These are phyloP conservation scores for Rhodotorula babjevae DNA, from an alignment of 768 basidiomycete species.

Conservation along the genomic window DNA sequence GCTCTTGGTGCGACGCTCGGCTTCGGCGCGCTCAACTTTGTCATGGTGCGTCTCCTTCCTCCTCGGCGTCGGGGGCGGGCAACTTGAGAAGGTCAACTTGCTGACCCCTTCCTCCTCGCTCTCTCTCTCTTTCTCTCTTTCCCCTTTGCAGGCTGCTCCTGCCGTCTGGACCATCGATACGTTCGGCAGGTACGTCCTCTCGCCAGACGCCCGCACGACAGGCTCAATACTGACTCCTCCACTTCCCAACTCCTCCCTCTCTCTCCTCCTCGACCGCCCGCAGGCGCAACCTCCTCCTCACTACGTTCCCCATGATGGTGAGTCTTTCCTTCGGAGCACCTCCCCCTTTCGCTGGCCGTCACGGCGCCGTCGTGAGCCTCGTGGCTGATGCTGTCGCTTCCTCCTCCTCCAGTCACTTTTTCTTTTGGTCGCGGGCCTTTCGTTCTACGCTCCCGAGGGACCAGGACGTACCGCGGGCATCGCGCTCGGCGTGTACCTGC, in stretches of 20 bases:
- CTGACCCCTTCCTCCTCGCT: too few species aligned
- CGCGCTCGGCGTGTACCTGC: conserved; percentile 33
- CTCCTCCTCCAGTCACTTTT: too few species aligned
- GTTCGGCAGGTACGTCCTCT: neutral
- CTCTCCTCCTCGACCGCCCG: conserved; percentile 53
- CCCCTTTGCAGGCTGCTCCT: neutral
- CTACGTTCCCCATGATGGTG: conserved; percentile 79
- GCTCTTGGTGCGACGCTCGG: conserved; percentile 40
- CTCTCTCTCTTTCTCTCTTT: neutral
- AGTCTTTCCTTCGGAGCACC: conserved; percentile 62
- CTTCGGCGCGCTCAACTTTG: conserved; percentile 16
- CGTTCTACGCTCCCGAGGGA: conserved; percentile 53
- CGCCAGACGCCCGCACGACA: too few species aligned
- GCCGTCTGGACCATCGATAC: conserved; percentile 22
- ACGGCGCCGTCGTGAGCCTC: too few species aligned
- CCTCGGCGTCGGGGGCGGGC: too few species aligned
- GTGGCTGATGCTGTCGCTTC: too few species aligned
- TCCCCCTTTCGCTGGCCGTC: too few species aligned
- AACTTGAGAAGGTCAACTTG: too few species aligned
- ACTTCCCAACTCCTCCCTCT: too few species aligned
- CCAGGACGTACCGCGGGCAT: conserved; percentile 45
- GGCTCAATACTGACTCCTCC: too few species aligned
- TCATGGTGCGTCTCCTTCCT: too few species aligned
- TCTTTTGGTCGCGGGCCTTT: conserved; percentile 51
- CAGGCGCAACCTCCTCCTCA: conserved; percentile 65